Base-by-base conservation (phyloP, 495 filamentous ascomycete species). In the Neurospora sp. region DNA sequence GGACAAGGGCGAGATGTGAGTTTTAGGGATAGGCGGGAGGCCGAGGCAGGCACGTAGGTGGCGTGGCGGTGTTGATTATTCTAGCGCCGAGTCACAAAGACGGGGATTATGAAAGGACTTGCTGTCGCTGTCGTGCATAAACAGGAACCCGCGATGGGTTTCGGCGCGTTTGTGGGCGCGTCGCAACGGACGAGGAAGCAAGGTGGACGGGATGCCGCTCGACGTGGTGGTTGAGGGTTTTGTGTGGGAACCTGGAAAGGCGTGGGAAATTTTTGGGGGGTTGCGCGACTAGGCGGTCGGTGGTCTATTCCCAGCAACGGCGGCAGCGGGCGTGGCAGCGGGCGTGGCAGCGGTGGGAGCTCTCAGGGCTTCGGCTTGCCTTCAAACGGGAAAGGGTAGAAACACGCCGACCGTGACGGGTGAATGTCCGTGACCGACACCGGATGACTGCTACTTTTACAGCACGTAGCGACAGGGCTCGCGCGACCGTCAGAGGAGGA, bases 221-320 rank as follows among this genome's bases (percentile, higher is more conserved):
- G 53, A 65, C 53, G 53, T 65, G 27, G 53, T 35, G 53, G 53
- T 65, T 35, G 53, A 35, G 53, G 59, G 70, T 69, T 69, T 71
- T 73, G 72, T 69, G 72, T 70, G 69, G 72, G 61, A 72, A 72
- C 35, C 14, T 65, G 53, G 7, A 65, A 35, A 65, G 38, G 38
- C 70, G 70, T 72, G 18, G 18, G 42, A 65, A 65, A 71, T 71
- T 71, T 73, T 73, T 53, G 72, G 72, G 72, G 72, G 69, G 38
- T 61, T 65, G 39, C 69, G 69, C 70, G 72, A 70, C 53, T 35
- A 65, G 53, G 53, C 53, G 53, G 53, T 65, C 53, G 53, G 53
- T 35, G 10, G 27, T 61, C 53, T 61, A 61, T 16, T 31, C 27
- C 14, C 53, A 61, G 53, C 53, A 61, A 61, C 22, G 53, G 53